Evolutionary conservation across 257 asterid species (phyloP).

Genomic region (Scutellaria barbata): DNA sequence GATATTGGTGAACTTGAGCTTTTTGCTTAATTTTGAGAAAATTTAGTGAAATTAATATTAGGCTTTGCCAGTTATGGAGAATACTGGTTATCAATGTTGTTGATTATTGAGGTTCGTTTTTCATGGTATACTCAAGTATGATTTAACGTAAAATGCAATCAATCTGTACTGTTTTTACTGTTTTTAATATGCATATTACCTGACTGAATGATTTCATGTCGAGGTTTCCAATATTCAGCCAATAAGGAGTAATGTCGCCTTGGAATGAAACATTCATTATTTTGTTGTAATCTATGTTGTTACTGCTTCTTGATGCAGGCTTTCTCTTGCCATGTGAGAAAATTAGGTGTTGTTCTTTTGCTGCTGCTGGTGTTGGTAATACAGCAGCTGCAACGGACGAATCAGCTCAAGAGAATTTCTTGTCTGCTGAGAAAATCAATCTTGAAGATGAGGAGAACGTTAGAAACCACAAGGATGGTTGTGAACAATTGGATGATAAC

Average conservation of each 20-base stretch:
- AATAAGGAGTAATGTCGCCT: neutral
- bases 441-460: constrained; percentile 36
- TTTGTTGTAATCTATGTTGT: neutral
- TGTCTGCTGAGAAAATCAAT: constrained; percentile 35
- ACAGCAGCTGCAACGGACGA: constrained; percentile 45
- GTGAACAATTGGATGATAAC: constrained; percentile 51
- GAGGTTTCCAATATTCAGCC: neutral
- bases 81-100: neutral
- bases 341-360: constrained; percentile 34
- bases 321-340: constrained; percentile 35
- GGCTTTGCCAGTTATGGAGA: neutral
- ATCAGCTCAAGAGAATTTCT: constrained; percentile 39
- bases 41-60: neutral
- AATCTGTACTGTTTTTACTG: neutral
- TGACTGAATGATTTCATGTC: neutral
- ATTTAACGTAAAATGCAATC: neutral
- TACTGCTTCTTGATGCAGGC: constrained; percentile 41
- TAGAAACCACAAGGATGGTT: constrained; percentile 34
- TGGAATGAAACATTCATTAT: neutral
- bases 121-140: neutral
- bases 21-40: neutral
- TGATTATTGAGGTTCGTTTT: neutral
- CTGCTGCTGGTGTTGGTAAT: constrained; percentile 50
- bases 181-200: neutral
- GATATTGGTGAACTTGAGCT: neutral